A percentile compares a stretch with the other conserved stretches of the same genome.
Conservation (phyloP, 2,329 filamentous ascomycete species). For the Chlorencoelia australis region DNA sequence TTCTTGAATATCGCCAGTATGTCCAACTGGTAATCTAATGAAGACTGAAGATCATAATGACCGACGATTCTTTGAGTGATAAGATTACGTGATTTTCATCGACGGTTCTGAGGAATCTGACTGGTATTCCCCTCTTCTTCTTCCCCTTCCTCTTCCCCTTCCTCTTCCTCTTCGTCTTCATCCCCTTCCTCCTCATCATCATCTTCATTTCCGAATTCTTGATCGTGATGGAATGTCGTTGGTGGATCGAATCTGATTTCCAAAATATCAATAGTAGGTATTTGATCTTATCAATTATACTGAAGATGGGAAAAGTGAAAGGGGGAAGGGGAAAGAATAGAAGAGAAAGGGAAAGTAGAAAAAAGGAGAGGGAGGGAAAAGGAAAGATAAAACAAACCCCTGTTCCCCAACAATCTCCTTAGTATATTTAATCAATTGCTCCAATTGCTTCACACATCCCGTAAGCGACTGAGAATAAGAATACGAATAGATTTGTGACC, state of each 20-base stretch:
- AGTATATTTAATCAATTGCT: conserved; percentile 44
- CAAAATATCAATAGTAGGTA: no score
- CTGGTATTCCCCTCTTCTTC: background rate
- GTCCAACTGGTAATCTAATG: background rate
- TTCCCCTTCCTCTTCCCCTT: background rate
- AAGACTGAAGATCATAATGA: background rate
- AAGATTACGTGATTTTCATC: background rate
- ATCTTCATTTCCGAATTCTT: conserved; percentile 34
- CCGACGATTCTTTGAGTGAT: background rate
- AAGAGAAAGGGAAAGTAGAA: background rate
- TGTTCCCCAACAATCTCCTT: conserved; percentile 49
- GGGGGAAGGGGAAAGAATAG: background rate
- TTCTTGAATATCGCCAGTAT: background rate
- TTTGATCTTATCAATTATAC: no score
- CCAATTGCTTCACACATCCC: conserved; percentile 41
- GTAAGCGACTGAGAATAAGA: conserved; percentile 44
- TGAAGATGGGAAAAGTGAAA: background rate
- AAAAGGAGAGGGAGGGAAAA: background rate
- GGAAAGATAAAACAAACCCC: conserved; percentile 25
- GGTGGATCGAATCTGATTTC: no score
- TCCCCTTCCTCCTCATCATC: conserved; percentile 12
- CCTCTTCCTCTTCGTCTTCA: background rate
- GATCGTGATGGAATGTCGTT: background rate
- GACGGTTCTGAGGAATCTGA: background rate
- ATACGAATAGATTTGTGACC: conserved; percentile 48